Evolutionary conservation across 2,329 filamentous ascomycete genomes (phyloP), one percentile per base, ranked within the genome.

Genomic region (Apiospora malaysiana): DNA sequence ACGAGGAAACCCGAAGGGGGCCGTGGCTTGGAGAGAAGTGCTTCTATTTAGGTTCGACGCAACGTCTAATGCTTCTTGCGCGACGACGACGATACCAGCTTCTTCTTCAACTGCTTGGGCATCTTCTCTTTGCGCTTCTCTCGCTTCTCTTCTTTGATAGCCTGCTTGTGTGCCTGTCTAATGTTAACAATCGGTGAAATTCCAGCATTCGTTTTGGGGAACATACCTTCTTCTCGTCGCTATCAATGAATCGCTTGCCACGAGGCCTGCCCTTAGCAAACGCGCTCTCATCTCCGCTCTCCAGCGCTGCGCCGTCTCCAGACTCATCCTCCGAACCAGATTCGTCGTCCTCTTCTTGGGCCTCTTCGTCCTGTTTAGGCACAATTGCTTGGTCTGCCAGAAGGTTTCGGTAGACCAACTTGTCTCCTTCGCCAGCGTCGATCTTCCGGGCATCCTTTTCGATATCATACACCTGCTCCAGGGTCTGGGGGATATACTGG

Each of bases 121-220:
- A 99, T 97, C 86, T 99, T 99, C 4, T 93, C 93, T 81, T 95
- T 94, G 72, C 96, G 87, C 85, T 97, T 94, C 81, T 98, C 95
- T 46, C 94, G 91, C 85, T 97, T 98, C 78, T 95, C 95, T 78
- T 98, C 95, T 83, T 98, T 99, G 75, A 98, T 92, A 1, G 92
- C 92, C 80, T 90, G 89, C 81, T 99, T 99, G 81, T 98, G 96
- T 74, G 81, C 79, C 84, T 87, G 70, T 42, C 47, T 18, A 14
- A 63, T 73, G 77, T 81, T 69, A 79, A 79, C 73, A 27, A 71
- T 63, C 10, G 63, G 47, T 45, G 65, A 16, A 4, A 23, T n/a
- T n/a, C 25, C 9, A 46, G 40, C 27, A 40, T 23, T n/a, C 37
- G 16, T 2, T 66, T 4, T 6, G n/a, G 43, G 37, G 2, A 65